phyloP scores from a whole-genome alignment of 208 protist genomes.

The Acanthamoeba healyi region DNA sequence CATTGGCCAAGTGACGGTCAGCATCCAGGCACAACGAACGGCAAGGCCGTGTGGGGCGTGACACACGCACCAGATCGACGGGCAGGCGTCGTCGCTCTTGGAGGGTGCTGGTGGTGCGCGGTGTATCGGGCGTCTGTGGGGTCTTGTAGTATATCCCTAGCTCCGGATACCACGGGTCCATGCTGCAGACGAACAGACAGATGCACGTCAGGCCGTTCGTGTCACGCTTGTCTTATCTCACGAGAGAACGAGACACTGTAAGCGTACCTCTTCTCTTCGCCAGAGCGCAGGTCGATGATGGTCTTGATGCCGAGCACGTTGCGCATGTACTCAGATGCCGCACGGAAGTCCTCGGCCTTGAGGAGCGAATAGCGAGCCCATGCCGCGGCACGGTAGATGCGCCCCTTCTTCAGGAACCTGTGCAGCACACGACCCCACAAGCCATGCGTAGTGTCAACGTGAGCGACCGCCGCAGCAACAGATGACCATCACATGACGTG shows the following conservation, averaged over 20 bases:
- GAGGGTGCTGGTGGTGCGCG: too few relatives aligned
- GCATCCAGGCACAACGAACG: too few relatives aligned
- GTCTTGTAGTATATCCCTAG: background rate
- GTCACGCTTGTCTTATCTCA: too few relatives aligned
- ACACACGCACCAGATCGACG: background rate
- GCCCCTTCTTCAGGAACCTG: background rate
- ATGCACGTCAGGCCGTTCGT: too few relatives aligned
- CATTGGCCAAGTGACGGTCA: too few relatives aligned
- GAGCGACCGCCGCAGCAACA: background rate
- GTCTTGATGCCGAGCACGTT: conserved; percentile 43
- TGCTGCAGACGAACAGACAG: too few relatives aligned
- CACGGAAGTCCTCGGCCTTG: background rate
- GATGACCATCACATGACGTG: background rate
- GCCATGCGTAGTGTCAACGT: background rate
- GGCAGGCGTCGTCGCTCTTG: background rate
- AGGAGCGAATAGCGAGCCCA: conserved; percentile 19
- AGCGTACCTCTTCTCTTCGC: conserved; percentile 70
- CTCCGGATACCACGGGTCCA: background rate
- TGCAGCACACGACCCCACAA: background rate
- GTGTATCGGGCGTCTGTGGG: background rate
- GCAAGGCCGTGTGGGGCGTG: too few relatives aligned
- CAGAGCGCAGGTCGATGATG: conserved; percentile 64
- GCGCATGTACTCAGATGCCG: background rate
- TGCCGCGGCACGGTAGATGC: conserved; percentile 27
- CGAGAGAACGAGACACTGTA: too few relatives aligned